phyloP scores from a whole-genome alignment of 2,329 filamentous ascomycete species.

The Dactylonectria estremocensis region DNA sequence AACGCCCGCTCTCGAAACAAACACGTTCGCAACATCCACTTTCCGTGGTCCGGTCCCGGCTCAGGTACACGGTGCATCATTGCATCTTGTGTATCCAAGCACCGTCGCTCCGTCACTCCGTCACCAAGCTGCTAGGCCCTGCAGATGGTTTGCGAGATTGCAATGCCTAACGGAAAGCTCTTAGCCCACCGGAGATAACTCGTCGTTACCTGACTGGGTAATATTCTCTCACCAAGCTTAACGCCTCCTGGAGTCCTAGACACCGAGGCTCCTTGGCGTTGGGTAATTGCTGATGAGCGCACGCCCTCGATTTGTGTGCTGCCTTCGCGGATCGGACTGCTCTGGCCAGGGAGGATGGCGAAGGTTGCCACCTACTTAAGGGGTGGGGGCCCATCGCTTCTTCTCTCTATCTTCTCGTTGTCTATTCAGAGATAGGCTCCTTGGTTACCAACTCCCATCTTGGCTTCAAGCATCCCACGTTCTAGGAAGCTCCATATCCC shows the following conservation, averaged over 20 bases:
- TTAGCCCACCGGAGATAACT: conserved; percentile 47
- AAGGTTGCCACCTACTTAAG: conserved; percentile 48
- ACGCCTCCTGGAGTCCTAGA: conserved; percentile 39
- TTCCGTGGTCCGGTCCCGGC: conserved; percentile 44
- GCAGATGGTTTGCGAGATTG: conserved; percentile 45
- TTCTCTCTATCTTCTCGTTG: conserved; percentile 28
- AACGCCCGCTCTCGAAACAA: conserved; percentile 45
- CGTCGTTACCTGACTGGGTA: conserved; percentile 47
- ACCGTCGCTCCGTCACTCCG: conserved; percentile 26
- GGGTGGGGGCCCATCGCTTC: conserved; percentile 44
- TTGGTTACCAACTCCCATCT: conserved; percentile 28
- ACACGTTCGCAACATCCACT: conserved; percentile 40
- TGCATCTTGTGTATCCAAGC: conserved; percentile 34
- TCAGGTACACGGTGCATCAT: conserved; percentile 41
- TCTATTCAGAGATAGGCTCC: conserved; percentile 35
- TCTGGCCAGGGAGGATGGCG: conserved; percentile 33
- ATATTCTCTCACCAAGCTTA: conserved; percentile 32
- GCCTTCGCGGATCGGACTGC: conserved; percentile 34
- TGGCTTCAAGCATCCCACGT: conserved; percentile 34
- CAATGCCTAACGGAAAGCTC: conserved; percentile 43
- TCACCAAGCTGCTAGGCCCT: conserved; percentile 39
- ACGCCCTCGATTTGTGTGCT: conserved; percentile 40
- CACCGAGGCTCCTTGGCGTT: conserved; percentile 44
- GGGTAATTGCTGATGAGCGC: conserved; percentile 42
- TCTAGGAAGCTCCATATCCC: conserved; percentile 32